Base-by-base conservation (phyloP, 306 rosid genomes). In the Cicer cuneatum region DNA sequence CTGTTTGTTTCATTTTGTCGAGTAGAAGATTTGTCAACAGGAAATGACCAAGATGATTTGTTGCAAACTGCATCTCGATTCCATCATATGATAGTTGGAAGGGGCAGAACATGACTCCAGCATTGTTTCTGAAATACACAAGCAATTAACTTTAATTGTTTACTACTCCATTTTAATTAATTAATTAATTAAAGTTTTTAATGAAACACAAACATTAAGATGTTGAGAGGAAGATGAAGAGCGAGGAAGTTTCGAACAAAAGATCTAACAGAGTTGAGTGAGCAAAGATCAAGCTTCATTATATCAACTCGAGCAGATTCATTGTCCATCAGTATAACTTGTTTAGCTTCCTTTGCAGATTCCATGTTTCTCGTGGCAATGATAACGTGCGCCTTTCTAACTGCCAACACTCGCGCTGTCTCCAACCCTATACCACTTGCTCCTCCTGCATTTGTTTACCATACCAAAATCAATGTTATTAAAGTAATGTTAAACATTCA, bases 101-200 rank as follows among this genome's bases (percentile, higher is more conserved):
- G 8, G 97, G 97, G 69, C 99, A 92, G 81, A 94, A 94, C 99
- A 94, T 92, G 37, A 94, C 85, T 47, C 99, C 96, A 67, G 97
- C 99, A 71, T 94, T 94, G 92, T 94, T 94, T 94, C 99, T 94
- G 82, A 80, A 11, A 11, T 46, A 46, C 14, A 45, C 11, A n/a
- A n/a, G n/a, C n/a, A n/a, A n/a, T n/a, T n/a, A n/a, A n/a, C n/a
- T n/a, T n/a, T n/a, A n/a, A n/a, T n/a, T n/a, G n/a, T n/a, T n/a
- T n/a, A n/a, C n/a, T n/a, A n/a, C n/a, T n/a, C n/a, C n/a, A n/a
- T n/a, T n/a, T n/a, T n/a, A n/a, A n/a, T n/a, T n/a, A n/a, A n/a
- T n/a, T n/a, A n/a, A n/a, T n/a, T n/a, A n/a, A n/a, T n/a, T n/a
- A n/a, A n/a, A n/a, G n/a, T n/a, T n/a, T n/a, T n/a, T n/a, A n/a